Evolutionary conservation across 2,329 filamentous ascomycete species (phyloP).

Genomic region (Pseudofabraea citricarpa): DNA sequence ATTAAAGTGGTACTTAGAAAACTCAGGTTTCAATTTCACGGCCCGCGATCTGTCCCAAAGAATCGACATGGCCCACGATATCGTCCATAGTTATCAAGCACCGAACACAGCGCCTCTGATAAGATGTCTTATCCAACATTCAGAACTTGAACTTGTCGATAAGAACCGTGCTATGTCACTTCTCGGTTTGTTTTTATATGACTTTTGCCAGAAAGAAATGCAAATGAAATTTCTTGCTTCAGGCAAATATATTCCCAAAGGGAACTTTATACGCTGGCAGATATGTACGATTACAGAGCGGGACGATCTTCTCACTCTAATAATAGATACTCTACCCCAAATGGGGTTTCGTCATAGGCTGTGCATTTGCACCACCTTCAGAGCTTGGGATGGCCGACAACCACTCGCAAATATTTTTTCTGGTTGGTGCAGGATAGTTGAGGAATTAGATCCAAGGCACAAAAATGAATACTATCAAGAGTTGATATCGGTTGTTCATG

Average conservation of each 20-base stretch:
- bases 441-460: neutral
- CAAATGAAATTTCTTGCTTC: neutral
- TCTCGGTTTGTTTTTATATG: no score
- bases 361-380: neutral
- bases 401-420: neutral
- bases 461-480: neutral
- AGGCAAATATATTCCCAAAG: neutral
- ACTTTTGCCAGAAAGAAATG: no score
- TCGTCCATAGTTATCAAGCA: no score
- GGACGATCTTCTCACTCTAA: neutral
- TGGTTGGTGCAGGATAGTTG: neutral
- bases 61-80: no score
- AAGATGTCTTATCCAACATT: no score
- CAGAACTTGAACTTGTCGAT: no score
- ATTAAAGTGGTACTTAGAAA: no score
- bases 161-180: no score
- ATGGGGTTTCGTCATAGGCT: neutral
- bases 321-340: neutral
- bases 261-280: neutral
- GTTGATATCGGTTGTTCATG: neutral
- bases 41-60: no score
- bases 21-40: no score
- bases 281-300: neutral
- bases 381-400: neutral
- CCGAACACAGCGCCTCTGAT: no score